Evolutionary conservation across 805 yeast species (phyloP).

Genomic region (Candida sithepensis): DNA sequence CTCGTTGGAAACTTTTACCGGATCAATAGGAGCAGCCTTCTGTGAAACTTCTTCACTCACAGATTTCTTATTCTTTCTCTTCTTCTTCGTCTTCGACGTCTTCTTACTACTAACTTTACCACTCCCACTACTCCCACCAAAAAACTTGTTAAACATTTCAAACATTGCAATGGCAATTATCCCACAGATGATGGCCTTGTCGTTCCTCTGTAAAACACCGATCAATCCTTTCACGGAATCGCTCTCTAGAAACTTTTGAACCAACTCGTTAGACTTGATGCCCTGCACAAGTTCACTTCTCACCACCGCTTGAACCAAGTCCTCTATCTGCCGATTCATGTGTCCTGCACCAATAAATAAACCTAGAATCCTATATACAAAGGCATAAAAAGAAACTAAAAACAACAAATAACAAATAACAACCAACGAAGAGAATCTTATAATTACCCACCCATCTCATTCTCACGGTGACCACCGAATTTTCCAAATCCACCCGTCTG

Average conservation of each 20-base stretch:
- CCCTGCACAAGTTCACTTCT: background rate
- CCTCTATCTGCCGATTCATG: background rate
- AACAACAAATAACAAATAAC: background rate
- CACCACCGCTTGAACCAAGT: background rate
- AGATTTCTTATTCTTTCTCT: slow-evolving; percentile 11
- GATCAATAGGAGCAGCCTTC: slow-evolving; percentile 12
- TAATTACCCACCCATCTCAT: too few relatives aligned
- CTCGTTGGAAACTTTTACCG: slow-evolving; percentile 15
- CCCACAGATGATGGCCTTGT: slow-evolving; percentile 12
- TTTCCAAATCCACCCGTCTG: too few relatives aligned
- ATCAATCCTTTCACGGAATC: slow-evolving; percentile 7
- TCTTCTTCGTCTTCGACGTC: slow-evolving; percentile 1
- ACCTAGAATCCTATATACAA: too few relatives aligned
- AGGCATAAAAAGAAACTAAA: background rate
- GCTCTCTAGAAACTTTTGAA: slow-evolving; percentile 7
- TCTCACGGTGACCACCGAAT: too few relatives aligned
- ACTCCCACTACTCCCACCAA: background rate
- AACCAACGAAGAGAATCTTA: too few relatives aligned
- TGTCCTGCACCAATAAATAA: background rate
- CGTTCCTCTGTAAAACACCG: slow-evolving; percentile 13
- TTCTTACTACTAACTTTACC: background rate
- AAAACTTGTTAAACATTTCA: slow-evolving; percentile 4
- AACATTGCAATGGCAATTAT: slow-evolving; percentile 12
- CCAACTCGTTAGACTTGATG: background rate
- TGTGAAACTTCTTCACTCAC: background rate